Base-by-base conservation (phyloP, 1,284 basidiomycete genomes). In the Ceraceosorus guamensis region DNA sequence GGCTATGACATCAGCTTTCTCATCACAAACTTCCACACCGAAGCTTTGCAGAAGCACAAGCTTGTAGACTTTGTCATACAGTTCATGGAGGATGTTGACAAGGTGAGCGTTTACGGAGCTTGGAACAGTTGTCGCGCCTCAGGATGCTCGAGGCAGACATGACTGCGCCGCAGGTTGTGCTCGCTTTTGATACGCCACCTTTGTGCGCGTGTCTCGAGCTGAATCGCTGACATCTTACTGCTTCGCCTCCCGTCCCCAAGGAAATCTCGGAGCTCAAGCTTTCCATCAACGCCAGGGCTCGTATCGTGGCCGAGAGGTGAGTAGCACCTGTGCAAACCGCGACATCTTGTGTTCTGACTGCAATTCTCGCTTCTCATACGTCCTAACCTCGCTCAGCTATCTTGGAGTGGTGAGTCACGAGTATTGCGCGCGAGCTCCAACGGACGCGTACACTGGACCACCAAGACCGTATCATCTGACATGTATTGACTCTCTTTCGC, bases 1-100 rank as follows among this genome's bases (percentile, higher is more conserved):
- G 71, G 92, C 57, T 98, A 95, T 70, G 95, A 98, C 71, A 98
- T 99, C 66, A 93, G 89, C 5, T 99, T 99, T 82, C 81, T 99
- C 63, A 95, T 99, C 76, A 97, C 95, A 57, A 97, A 97, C 78
- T 86, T 86, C 62, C 91, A 98, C 77, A 85, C 91, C 30, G 93
- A 98, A 77, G 89, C 88, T 2, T 95, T 99, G 91, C 81, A 97
- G 67, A 98, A 98, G 80, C 92, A 98, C 79, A 98, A 97, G 81
- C 87, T 99, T 55, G 95, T 99, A 46, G 95, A 99, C 79, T 99
- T 99, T 79, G 95, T 99, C 79, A 96, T 97, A 67, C 90, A 98
- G 87, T 96, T 97, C 77, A 97, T 97, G 92, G 91, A 97, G 76
- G 91, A 97, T 70, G 91, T 97, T 53, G 89, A 90, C 76, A 88